Conservation (phyloP, 139 green algal genomes). For the Chlorella sp. region DNA sequence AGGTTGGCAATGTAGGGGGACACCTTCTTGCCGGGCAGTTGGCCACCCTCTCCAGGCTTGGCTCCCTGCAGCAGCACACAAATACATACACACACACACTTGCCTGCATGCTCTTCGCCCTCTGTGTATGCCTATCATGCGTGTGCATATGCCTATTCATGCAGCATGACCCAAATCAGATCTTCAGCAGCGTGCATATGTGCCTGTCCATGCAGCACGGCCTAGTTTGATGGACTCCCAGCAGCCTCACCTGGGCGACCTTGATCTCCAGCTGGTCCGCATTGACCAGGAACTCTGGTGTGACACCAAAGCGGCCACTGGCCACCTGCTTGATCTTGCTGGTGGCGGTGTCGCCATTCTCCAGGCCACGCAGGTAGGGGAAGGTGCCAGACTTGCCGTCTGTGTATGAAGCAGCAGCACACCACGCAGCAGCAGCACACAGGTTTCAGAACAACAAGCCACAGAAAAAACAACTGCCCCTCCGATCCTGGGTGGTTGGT, state of each 20-base stretch:
- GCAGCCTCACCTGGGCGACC: conserved; percentile 51
- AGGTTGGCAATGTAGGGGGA: conserved; percentile 95
- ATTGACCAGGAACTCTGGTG: conserved; percentile 95
- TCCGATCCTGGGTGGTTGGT: too few species aligned
- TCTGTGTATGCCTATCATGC: too few species aligned
- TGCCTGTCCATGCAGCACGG: too few species aligned
- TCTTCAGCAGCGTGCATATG: too few species aligned
- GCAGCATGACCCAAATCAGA: too few species aligned
- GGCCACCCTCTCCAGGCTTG: conserved; percentile 85
- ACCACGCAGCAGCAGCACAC: conserved; percentile 68
- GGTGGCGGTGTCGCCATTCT: conserved; percentile 90
- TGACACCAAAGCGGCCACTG: conserved; percentile 95
- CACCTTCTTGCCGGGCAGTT: conserved; percentile 93
- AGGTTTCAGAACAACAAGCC: conserved; percentile 51
- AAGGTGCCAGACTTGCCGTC: conserved; percentile 70
- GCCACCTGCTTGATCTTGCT: conserved; percentile 97
- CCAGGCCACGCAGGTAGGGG: conserved; percentile 88
- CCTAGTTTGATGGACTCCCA: too few species aligned
- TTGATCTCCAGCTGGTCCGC: conserved; percentile 99
- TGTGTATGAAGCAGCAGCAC: conserved; percentile 13
- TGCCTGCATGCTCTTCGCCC: too few species aligned
- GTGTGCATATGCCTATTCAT: too few species aligned
- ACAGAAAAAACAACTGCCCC: too few species aligned
- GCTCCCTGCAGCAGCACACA: too few species aligned
- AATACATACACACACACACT: not conserved